These are phyloP conservation scores for Crucibulum cyathiforme DNA, from an alignment of 1,284 basidiomycete species.

Conservation along the genomic window DNA sequence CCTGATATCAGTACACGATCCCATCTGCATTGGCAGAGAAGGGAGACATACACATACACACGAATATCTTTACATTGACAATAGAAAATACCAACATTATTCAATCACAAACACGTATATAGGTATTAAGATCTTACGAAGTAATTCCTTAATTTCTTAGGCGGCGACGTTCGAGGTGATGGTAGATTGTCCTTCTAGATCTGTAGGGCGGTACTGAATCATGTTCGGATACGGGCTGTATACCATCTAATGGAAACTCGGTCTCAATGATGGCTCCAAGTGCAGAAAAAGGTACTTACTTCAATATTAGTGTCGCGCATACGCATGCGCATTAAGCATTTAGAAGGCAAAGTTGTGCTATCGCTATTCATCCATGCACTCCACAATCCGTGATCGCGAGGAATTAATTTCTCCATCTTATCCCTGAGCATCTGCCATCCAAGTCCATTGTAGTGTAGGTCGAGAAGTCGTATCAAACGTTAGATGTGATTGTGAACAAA, in stretches of 20 bases:
- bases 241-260: constrained; percentile 44
- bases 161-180: not conserved
- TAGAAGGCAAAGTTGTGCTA: constrained; percentile 47
- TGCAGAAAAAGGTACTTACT: constrained; percentile 35
- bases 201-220: constrained; percentile 45
- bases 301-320: constrained; percentile 57
- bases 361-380: constrained; percentile 50
- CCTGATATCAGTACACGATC: constrained; percentile 81
- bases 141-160: too few relatives aligned
- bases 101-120: too few relatives aligned
- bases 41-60: too few relatives aligned
- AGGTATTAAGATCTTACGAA: too few relatives aligned
- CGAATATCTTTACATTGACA: too few relatives aligned
- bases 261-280: constrained; percentile 6
- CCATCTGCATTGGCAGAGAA: constrained; percentile 71
- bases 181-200: constrained; percentile 2
- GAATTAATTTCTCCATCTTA: constrained; percentile 49
- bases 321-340: constrained; percentile 61
- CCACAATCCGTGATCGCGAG: constrained; percentile 47
- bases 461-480: constrained; percentile 55
- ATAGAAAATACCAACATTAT: too few relatives aligned
- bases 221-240: constrained; percentile 55
- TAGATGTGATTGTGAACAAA: constrained; percentile 62
- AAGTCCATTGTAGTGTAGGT: constrained; percentile 51
- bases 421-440: constrained; percentile 54